A percentile compares a stretch with the other conserved stretches of the same genome.
These are phyloP conservation scores for Ceratocystis cacaofunesta DNA, from an alignment of 2,329 filamentous ascomycete genomes.

Conservation along the genomic window DNA sequence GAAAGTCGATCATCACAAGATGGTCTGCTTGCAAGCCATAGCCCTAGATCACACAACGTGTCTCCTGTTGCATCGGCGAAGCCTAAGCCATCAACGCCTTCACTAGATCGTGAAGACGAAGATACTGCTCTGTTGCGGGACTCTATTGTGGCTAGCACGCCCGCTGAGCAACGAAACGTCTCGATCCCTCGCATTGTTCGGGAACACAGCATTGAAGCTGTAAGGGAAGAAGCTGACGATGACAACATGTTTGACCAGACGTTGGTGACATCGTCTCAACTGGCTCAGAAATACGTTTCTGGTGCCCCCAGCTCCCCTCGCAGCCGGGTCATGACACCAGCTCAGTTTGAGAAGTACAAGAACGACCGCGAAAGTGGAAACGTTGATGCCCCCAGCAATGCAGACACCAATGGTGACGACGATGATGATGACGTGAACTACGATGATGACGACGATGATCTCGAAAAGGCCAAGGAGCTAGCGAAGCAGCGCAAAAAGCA, in stretches of 20 bases:
- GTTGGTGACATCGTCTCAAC: conserved; percentile 26
- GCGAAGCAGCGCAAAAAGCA: conserved; percentile 72
- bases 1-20: conserved; percentile 38
- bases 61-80: conserved; percentile 19
- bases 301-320: conserved; percentile 29
- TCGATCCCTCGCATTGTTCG: neutral
- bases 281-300: conserved; percentile 25
- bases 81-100: conserved; percentile 22
- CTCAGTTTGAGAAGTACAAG: conserved; percentile 69
- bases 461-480: conserved; percentile 57
- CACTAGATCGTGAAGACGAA: conserved; percentile 35
- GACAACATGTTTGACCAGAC: conserved; percentile 43
- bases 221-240: conserved; percentile 24
- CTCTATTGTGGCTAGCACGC: conserved; percentile 34
- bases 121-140: conserved; percentile 39
- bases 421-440: conserved; percentile 51
- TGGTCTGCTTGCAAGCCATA: conserved; percentile 27
- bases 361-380: conserved; percentile 51
- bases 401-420: conserved; percentile 39
- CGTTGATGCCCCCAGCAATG: conserved; percentile 24
- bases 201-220: neutral
- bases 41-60: conserved; percentile 14
- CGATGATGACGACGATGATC: conserved; percentile 64
- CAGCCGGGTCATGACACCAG: conserved; percentile 79
- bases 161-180: conserved; percentile 20